phyloP scores from a whole-genome alignment of 306 rosid genomes.

The Mucuna pruriens region DNA sequence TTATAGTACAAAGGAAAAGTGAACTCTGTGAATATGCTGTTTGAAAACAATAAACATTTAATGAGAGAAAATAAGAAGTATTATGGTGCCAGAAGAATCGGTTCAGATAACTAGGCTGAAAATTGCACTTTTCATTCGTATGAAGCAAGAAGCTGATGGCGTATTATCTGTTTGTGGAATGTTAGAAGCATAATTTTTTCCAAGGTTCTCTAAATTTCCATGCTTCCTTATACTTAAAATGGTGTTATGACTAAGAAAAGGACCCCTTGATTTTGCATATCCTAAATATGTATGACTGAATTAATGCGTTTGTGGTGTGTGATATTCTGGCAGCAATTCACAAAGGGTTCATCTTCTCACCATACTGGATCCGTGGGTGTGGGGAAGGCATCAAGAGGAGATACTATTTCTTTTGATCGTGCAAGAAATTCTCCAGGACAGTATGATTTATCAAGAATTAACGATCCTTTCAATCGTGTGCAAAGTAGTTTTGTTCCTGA shows the following conservation, averaged over 20 bases:
- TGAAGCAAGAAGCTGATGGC: not conserved
- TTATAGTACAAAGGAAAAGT: not conserved
- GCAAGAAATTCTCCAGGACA: constrained; percentile 45
- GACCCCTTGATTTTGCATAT: not conserved
- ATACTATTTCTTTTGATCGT: constrained; percentile 39
- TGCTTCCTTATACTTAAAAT: constrained; percentile 5
- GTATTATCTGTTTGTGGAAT: not conserved
- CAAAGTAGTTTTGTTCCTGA: constrained; percentile 58
- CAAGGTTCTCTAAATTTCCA: not conserved
- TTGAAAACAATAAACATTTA: not conserved
- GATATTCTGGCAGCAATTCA: constrained; percentile 35
- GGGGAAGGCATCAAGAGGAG: constrained; percentile 44
- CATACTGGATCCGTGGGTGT: constrained; percentile 42
- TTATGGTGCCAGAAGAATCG: not conserved
- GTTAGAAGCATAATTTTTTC: not conserved
- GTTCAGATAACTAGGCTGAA: not conserved
- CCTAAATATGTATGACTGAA: not conserved
- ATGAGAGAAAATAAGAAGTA: not conserved
- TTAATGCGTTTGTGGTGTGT: constrained; percentile 18
- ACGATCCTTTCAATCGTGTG: constrained; percentile 47
- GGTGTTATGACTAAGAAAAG: not conserved
- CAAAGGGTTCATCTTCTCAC: constrained; percentile 46
- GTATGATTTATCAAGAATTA: constrained; percentile 55
- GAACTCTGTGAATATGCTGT: not conserved
- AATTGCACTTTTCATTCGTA: not conserved